Percentiles rank a stretch among this genome's conserved stretches.
Conservation (phyloP, 2,329 filamentous ascomycete genomes). For the Arachnomyces sp. region DNA sequence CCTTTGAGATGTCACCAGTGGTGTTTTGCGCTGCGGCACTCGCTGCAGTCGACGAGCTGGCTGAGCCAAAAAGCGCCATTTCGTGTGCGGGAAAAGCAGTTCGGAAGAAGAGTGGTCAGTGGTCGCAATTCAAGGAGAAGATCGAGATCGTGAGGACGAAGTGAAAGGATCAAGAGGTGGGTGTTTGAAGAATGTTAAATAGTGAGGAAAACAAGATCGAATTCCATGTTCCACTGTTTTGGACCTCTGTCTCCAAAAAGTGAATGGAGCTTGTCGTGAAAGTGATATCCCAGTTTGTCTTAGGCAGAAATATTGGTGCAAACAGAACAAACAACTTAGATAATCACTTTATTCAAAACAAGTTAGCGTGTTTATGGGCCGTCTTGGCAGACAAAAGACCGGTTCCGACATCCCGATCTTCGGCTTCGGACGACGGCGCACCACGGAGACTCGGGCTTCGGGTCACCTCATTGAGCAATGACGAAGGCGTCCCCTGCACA, state of each 20-base stretch:
- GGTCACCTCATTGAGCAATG: too few species aligned
- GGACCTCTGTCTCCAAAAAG: background rate
- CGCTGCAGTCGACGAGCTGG: conserved; percentile 38
- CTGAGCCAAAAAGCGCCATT: conserved; percentile 47
- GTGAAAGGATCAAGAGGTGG: background rate
- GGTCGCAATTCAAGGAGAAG: background rate
- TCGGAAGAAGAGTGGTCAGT: conserved; percentile 6
- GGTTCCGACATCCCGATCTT: too few species aligned
- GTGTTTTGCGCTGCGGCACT: conserved; percentile 52
- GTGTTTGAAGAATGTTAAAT: background rate
- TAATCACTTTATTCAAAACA: too few species aligned
- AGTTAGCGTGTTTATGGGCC: too few species aligned
- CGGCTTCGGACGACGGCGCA: too few species aligned
- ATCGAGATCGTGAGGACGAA: background rate
- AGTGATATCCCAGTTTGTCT: background rate
- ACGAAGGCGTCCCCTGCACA: too few species aligned
- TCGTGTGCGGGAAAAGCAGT: background rate
- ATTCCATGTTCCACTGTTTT: too few species aligned
- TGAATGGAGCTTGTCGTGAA: background rate
- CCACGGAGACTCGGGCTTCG: too few species aligned
- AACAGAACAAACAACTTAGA: too few species aligned
- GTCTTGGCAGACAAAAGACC: too few species aligned
- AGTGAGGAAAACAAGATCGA: too few species aligned
- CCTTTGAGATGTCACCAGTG: conserved; percentile 82
- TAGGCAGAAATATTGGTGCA: background rate